phyloP scores from a whole-genome alignment of 2,329 filamentous ascomycete genomes.

The Aaosphaeria arxii region DNA sequence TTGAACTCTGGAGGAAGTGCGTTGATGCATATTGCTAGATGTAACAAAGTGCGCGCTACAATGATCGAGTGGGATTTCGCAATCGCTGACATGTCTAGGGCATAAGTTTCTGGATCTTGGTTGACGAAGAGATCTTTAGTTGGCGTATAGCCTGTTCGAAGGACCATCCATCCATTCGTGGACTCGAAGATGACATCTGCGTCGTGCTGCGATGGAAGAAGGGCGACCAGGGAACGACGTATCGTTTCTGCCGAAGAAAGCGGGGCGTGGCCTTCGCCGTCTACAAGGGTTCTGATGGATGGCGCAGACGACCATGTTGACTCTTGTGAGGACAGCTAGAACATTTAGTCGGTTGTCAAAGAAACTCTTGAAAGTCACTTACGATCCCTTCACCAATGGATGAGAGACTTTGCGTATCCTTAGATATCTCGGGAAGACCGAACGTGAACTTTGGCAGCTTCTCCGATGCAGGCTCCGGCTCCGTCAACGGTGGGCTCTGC shows the following conservation, averaged over 20 bases:
- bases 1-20: conserved; percentile 31
- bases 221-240: conserved; percentile 19
- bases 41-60: conserved; percentile 33
- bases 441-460: conserved; percentile 13
- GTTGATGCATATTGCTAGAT: conserved; percentile 33
- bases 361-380: conserved; percentile 6
- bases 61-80: conserved; percentile 24
- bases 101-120: conserved; percentile 28
- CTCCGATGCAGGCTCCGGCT: conserved; percentile 10
- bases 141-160: conserved; percentile 26
- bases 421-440: conserved; percentile 16
- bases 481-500: conserved; percentile 16
- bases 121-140: conserved; percentile 28
- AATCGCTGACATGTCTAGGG: conserved; percentile 29
- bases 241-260: conserved; percentile 10
- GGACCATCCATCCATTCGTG: conserved; percentile 35
- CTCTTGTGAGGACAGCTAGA: conserved; percentile 23
- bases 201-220: conserved; percentile 35
- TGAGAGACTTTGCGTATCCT: conserved; percentile 22
- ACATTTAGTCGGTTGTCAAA: conserved; percentile 1
- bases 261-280: conserved; percentile 5
- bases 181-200: conserved; percentile 35
- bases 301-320: conserved; percentile 27
- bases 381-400: conserved; percentile 31
- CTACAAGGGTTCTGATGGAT: conserved; percentile 19